Evolutionary conservation across 1,139 yeast species (phyloP).

Genomic region (Lodderomyces beijingensis): DNA sequence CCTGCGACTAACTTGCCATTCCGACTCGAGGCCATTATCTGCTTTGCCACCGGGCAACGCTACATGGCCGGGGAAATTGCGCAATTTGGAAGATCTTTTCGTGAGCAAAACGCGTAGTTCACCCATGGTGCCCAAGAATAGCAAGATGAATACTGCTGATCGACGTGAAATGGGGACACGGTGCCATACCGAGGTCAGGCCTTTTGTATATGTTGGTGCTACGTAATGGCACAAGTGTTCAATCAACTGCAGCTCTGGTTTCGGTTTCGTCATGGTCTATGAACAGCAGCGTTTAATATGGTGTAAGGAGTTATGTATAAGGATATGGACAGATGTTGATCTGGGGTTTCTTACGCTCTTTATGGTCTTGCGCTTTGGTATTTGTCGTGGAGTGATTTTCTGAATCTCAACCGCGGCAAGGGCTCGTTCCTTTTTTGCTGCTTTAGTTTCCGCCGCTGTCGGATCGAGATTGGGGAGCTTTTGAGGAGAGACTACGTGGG

Average conservation of each 20-base stretch:
- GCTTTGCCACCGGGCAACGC: constrained; percentile 90
- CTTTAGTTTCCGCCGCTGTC: too few relatives aligned
- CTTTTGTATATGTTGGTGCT: constrained; percentile 26
- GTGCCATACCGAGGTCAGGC: constrained; percentile 50
- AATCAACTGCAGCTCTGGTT: constrained; percentile 18
- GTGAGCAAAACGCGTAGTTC: constrained; percentile 76
- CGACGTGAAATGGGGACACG: constrained; percentile 57
- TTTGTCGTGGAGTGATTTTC: too few relatives aligned
- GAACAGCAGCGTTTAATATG: too few relatives aligned
- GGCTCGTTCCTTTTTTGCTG: too few relatives aligned
- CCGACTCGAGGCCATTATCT: constrained; percentile 59
- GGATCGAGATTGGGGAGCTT: too few relatives aligned
- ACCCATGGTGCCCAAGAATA: constrained; percentile 67
- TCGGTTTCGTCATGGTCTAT: constrained; percentile 12
- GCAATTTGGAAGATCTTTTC: constrained; percentile 63
- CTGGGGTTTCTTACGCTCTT: too few relatives aligned
- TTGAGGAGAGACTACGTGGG: too few relatives aligned
- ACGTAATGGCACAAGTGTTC: constrained; percentile 20
- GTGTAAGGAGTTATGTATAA: too few relatives aligned
- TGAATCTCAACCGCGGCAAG: too few relatives aligned
- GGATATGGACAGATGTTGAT: too few relatives aligned
- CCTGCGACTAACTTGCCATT: constrained; percentile 70
- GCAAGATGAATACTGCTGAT: constrained; percentile 68
- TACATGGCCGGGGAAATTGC: constrained; percentile 81
- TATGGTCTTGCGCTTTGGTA: too few relatives aligned